Percentiles rank a stretch among this genome's conserved stretches.
phyloP scores from a whole-genome alignment of 257 asterid species.

The Salvia miltiorrhiza region DNA sequence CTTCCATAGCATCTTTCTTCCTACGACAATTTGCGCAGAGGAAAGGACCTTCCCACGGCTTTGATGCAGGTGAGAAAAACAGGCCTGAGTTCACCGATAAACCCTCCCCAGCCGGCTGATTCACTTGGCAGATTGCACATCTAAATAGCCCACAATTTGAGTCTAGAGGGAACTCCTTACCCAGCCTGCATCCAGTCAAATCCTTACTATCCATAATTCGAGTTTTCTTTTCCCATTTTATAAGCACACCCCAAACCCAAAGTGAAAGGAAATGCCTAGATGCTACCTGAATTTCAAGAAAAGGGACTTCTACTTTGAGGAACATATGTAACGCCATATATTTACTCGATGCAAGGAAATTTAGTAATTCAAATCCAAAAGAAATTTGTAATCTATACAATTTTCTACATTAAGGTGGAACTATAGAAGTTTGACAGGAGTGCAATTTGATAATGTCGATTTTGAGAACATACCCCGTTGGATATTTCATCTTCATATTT shows the following conservation, averaged over 20 bases:
- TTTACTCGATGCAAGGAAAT: not conserved
- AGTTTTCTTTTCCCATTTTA: too few relatives aligned
- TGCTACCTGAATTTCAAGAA: not conserved
- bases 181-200: constrained; percentile 53
- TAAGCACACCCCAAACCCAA: too few relatives aligned
- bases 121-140: constrained; percentile 97
- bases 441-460: too few relatives aligned
- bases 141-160: constrained; percentile 73
- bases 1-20: constrained; percentile 98
- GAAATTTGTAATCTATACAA: not conserved
- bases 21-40: constrained; percentile 83
- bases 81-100: constrained; percentile 85
- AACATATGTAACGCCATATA: not conserved
- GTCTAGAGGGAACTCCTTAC: constrained; percentile 80
- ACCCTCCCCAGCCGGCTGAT: constrained; percentile 78
- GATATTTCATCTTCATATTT: too few relatives aligned
- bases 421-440: too few relatives aligned
- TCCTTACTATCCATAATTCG: too few relatives aligned
- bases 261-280: not conserved
- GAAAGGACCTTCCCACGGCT: constrained; percentile 98
- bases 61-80: constrained; percentile 84
- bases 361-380: not conserved
- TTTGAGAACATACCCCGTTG: too few relatives aligned
- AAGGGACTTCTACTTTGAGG: not conserved
- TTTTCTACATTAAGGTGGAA: too few relatives aligned